Evolutionary conservation across 768 basidiomycete species (phyloP).

Genomic region (Agrocybe praecox): DNA sequence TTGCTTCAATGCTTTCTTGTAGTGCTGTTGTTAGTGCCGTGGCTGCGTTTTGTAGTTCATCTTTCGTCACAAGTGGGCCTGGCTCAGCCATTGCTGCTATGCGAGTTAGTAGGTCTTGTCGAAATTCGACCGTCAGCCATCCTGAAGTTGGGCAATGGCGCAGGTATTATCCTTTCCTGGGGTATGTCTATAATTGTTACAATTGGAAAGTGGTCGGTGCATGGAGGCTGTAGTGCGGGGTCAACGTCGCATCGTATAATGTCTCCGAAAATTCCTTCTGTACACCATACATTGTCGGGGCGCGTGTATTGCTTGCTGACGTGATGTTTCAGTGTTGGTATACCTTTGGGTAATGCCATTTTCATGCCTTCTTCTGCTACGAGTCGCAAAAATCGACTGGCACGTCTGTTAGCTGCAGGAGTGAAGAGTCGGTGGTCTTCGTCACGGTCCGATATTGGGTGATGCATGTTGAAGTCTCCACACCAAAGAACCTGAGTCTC

Average conservation of each 20-base stretch:
- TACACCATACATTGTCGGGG: conserved; percentile 46
- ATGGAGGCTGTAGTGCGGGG: conserved; percentile 9
- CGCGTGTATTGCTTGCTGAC: conserved; percentile 34
- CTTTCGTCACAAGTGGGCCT: not conserved
- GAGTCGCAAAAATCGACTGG: conserved; percentile 28
- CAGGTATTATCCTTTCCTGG: not conserved
- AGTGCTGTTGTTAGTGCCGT: conserved; percentile 6
- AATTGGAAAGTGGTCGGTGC: conserved; percentile 46
- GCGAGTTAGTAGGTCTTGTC: conserved; percentile 20
- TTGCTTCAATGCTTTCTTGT: conserved; percentile 5
- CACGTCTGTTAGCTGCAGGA: conserved; percentile 12
- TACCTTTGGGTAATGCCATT: conserved; percentile 33
- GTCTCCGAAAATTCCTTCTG: conserved; percentile 6
- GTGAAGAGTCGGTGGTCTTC: conserved; percentile 37
- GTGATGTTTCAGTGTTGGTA: conserved; percentile 31
- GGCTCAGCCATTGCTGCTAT: conserved; percentile 16
- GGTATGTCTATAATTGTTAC: conserved; percentile 27
- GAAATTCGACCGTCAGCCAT: conserved; percentile 20
- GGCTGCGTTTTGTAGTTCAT: not conserved
- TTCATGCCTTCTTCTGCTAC: conserved; percentile 27
- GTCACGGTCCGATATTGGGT: conserved; percentile 39
- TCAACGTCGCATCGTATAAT: conserved; percentile 30
- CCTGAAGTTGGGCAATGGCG: conserved; percentile 12
- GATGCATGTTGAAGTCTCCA: conserved; percentile 44
- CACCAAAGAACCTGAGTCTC: conserved; percentile 27